These are phyloP conservation scores for Nakazawaea ernobii DNA, from an alignment of 805 yeast genomes.

Conservation along the genomic window DNA sequence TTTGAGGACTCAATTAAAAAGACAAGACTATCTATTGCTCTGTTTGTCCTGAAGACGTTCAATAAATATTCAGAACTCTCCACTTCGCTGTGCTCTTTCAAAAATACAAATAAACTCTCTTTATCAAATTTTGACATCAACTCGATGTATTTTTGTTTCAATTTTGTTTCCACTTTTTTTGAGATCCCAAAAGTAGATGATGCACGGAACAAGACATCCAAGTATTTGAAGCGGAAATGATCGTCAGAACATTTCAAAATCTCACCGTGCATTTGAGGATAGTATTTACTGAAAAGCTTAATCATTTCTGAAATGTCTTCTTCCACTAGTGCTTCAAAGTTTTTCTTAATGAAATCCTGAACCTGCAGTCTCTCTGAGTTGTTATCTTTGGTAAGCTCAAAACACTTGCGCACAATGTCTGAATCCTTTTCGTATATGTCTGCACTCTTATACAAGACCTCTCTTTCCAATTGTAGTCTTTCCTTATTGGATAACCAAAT, in stretches of 20 bases:
- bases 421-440: constrained; percentile 11
- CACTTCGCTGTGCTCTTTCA: not conserved
- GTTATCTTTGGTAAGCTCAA: constrained; percentile 14
- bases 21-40: constrained; percentile 27
- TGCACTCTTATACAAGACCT: constrained; percentile 1
- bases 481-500: constrained; percentile 37
- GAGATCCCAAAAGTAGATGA: constrained; percentile 12
- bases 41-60: constrained; percentile 17
- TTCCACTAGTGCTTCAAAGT: constrained; percentile 21
- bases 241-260: constrained; percentile 26
- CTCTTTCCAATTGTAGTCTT: constrained; percentile 7
- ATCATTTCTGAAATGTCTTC: constrained; percentile 32
- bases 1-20: constrained; percentile 21
- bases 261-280: constrained; percentile 34
- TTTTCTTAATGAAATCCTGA: constrained; percentile 19
- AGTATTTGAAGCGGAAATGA: constrained; percentile 25
- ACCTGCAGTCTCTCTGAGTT: constrained; percentile 17
- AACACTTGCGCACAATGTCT: constrained; percentile 20
- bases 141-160: constrained; percentile 20
- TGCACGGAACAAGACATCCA: constrained; percentile 24
- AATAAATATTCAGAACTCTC: constrained; percentile 1
- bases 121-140: constrained; percentile 20
- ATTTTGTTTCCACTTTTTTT: constrained; percentile 11
- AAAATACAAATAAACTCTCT: constrained; percentile 12
- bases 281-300: constrained; percentile 26